Evolutionary conservation across 371 early-diverging fungal genomes (phyloP).

Genomic region (Mucor mucedo): DNA sequence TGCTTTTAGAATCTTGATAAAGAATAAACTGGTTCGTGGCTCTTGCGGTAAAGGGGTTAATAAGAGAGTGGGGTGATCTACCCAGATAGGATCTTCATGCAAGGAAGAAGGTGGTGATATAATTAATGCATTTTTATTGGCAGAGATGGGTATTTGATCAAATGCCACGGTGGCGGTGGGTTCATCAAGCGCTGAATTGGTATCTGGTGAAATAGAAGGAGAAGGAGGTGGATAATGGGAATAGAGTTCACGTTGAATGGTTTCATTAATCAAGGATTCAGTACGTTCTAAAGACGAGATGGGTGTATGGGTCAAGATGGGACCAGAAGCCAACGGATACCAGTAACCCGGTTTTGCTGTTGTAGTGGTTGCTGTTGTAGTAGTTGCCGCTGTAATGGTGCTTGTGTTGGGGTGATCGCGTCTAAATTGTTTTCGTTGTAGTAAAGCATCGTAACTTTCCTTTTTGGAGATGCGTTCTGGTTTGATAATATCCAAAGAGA

Average conservation of each 20-base stretch:
- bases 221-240: conserved; percentile 10
- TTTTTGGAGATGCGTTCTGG: conserved; percentile 27
- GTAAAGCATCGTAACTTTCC: conserved; percentile 16
- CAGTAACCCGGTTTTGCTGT: conserved; percentile 21
- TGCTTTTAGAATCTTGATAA: conserved; percentile 16
- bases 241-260: conserved; percentile 22
- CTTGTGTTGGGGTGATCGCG: not conserved
- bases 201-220: not conserved
- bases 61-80: conserved; percentile 1
- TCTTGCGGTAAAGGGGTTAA: not conserved
- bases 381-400: no score
- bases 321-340: conserved; percentile 13
- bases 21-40: not conserved
- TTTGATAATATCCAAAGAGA: conserved; percentile 1
- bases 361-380: no score
- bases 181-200: not conserved
- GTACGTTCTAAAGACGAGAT: conserved; percentile 20
- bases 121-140: not conserved
- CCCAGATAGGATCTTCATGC: conserved; percentile 7
- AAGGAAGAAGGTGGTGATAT: not conserved
- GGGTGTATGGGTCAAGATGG: not conserved
- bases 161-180: conserved; percentile 1
- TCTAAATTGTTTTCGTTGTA: conserved; percentile 17
- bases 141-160: conserved; percentile 10
- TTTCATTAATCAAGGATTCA: conserved; percentile 20